Evolutionary conservation across 768 basidiomycete genomes (phyloP).

Genomic region (Obba rivulosa): DNA sequence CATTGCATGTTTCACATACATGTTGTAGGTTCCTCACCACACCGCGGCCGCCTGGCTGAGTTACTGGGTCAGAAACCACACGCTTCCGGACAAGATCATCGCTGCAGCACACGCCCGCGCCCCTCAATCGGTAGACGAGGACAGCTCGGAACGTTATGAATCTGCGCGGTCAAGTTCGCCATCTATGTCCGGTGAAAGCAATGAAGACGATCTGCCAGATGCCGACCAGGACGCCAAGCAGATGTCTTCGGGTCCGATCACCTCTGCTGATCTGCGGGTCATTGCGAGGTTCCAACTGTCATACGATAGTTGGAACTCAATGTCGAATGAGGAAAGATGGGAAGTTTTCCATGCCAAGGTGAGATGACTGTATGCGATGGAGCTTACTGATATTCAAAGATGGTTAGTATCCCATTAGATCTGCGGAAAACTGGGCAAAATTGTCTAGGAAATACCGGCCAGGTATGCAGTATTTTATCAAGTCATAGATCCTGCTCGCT

Average conservation of each 20-base stretch:
- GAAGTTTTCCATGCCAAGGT: conserved; percentile 10
- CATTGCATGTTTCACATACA: background rate
- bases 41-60: conserved; percentile 56
- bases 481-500: too few relatives aligned
- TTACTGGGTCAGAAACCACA: conserved; percentile 64
- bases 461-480: too few relatives aligned
- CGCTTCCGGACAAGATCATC: conserved; percentile 58
- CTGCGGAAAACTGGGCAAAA: too few relatives aligned
- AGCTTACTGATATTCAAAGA: too few relatives aligned
- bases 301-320: conserved; percentile 39
- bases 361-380: too few relatives aligned
- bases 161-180: too few relatives aligned
- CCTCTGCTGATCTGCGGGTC: conserved; percentile 55
- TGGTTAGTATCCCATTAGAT: too few relatives aligned
- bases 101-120: background rate
- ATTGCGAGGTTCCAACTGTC: conserved; percentile 55
- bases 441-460: too few relatives aligned
- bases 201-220: conserved; percentile 26
- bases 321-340: conserved; percentile 48
- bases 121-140: too few relatives aligned
- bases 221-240: conserved; percentile 49
- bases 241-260: conserved; percentile 26
- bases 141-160: too few relatives aligned
- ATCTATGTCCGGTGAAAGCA: background rate
- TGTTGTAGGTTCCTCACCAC: conserved; percentile 58